A percentile compares a stretch with the other conserved stretches of the same genome.
These are phyloP conservation scores for Lasiosphaeriaceae sp. DNA, from an alignment of 495 filamentous ascomycete genomes.

Conservation along the genomic window DNA sequence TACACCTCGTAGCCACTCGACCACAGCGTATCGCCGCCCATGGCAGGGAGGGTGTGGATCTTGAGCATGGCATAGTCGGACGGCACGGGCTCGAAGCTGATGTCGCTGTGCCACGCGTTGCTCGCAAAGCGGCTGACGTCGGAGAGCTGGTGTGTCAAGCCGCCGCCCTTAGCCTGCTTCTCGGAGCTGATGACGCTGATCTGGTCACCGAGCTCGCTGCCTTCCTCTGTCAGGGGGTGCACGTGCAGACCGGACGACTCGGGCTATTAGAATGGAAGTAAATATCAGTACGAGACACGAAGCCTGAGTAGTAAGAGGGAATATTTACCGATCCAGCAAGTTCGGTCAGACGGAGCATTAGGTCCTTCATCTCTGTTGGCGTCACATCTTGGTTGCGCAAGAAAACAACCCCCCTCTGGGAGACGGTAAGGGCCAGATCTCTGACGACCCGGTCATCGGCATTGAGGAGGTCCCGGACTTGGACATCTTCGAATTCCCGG, in stretches of 20 bases:
- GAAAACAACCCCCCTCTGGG: conserved; percentile 69
- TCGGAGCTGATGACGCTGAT: conserved; percentile 44
- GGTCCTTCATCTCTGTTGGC: conserved; percentile 21
- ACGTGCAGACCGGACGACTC: conserved; percentile 19
- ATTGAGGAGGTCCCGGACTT: conserved; percentile 55
- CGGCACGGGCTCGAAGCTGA: conserved; percentile 74
- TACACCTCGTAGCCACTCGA: conserved; percentile 74
- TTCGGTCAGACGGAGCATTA: conserved; percentile 42
- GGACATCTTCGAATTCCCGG: conserved; percentile 64
- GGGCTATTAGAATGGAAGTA: conserved; percentile 10
- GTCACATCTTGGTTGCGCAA: conserved; percentile 65
- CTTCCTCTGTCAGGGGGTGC: conserved; percentile 22
- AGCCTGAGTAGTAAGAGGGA: too few relatives aligned
- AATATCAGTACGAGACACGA: too few relatives aligned
- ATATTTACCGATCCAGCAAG: conserved; percentile 54
- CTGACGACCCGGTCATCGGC: conserved; percentile 10
- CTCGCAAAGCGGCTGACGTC: conserved; percentile 45
- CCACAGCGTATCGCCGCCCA: conserved; percentile 77
- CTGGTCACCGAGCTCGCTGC: conserved; percentile 36
- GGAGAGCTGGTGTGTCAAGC: conserved; percentile 25
- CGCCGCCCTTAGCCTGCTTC: conserved; percentile 41
- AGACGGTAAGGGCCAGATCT: conserved; percentile 36
- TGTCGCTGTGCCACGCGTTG: conserved; percentile 40
- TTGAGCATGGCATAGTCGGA: conserved; percentile 72
- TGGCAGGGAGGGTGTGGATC: conserved; percentile 63